Conservation (phyloP, 1,284 basidiomycete species). For the Apiotrichum montevideense region DNA sequence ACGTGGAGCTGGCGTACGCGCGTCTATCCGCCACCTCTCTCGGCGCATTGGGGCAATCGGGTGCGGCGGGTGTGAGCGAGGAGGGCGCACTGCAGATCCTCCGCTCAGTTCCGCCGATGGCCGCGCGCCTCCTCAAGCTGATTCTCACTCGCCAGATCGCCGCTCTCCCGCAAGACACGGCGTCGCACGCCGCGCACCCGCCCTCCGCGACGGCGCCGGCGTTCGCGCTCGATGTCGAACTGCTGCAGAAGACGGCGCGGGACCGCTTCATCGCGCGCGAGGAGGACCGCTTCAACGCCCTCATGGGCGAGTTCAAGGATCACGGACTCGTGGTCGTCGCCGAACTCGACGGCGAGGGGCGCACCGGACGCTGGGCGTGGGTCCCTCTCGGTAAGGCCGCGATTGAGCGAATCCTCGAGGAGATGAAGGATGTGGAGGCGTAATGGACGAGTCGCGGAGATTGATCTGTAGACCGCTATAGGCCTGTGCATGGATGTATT, state of each 20-base stretch:
- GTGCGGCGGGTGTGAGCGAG: slow-evolving; percentile 59
- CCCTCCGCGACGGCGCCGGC: slow-evolving; percentile 27
- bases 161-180: slow-evolving; percentile 49
- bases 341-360: slow-evolving; percentile 37
- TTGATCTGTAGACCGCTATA: too few species aligned
- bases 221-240: slow-evolving; percentile 42
- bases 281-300: slow-evolving; percentile 70
- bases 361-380: slow-evolving; percentile 58
- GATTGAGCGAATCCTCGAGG: slow-evolving; percentile 42
- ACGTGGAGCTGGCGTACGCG: slow-evolving; percentile 60
- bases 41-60: slow-evolving; percentile 16
- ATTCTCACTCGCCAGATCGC: slow-evolving; percentile 62
- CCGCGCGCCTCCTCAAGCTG: slow-evolving; percentile 67
- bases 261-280: slow-evolving; percentile 80
- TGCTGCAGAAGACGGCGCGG: slow-evolving; percentile 37
- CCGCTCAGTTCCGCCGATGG: slow-evolving; percentile 76
- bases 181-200: slow-evolving; percentile 18
- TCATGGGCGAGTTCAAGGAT: slow-evolving; percentile 82
- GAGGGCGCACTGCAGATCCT: slow-evolving; percentile 76
- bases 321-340: slow-evolving; percentile 68
- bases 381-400: slow-evolving; percentile 69
- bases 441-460: neutral
- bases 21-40: slow-evolving; percentile 27
- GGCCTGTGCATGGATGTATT: too few species aligned
- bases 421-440: slow-evolving; percentile 28